Percentiles rank a stretch among this genome's conserved stretches.
phyloP scores from a whole-genome alignment of 352 stramenopile genomes.

The Paralagenidium karlingii region DNA sequence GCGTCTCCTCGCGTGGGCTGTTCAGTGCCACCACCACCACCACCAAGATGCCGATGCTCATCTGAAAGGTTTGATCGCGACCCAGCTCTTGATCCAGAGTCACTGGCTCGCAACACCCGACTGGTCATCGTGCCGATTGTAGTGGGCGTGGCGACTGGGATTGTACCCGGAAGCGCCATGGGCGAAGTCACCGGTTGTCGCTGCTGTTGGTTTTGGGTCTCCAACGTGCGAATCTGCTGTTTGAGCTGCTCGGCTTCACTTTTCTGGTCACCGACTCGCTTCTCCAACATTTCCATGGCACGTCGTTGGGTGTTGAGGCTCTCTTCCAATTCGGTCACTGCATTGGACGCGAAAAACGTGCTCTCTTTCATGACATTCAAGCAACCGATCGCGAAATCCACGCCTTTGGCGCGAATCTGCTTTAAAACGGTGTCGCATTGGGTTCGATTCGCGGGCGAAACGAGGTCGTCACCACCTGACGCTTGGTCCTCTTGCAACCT shows the following conservation, averaged over 20 bases:
- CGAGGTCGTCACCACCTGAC: not conserved
- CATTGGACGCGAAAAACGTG: conserved; percentile 50
- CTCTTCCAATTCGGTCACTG: conserved; percentile 43
- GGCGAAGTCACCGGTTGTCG: not conserved
- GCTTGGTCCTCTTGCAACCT: too few species aligned
- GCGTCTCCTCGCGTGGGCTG: not conserved
- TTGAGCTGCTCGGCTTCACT: conserved; percentile 35
- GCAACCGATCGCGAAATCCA: conserved; percentile 38
- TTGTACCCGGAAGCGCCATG: too few species aligned
- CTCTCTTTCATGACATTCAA: conserved; percentile 50
- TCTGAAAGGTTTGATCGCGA: too few species aligned
- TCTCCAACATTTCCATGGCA: conserved; percentile 37
- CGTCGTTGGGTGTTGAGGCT: conserved; percentile 33
- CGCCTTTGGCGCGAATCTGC: conserved; percentile 25
- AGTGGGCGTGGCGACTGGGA: too few species aligned
- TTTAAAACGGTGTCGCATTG: not conserved
- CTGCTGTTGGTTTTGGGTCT: conserved; percentile 2
- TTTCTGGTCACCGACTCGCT: conserved; percentile 43
- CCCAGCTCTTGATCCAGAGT: too few species aligned
- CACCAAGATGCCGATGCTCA: too few species aligned
- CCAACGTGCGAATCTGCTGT: conserved; percentile 22
- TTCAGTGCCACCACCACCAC: too few species aligned
- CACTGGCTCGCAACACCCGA: too few species aligned
- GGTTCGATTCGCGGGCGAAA: not conserved
- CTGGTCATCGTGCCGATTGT: not conserved